Evolutionary conservation across 2,329 filamentous ascomycete species (phyloP).

Genomic region (Ophiostoma triangulosporum): DNA sequence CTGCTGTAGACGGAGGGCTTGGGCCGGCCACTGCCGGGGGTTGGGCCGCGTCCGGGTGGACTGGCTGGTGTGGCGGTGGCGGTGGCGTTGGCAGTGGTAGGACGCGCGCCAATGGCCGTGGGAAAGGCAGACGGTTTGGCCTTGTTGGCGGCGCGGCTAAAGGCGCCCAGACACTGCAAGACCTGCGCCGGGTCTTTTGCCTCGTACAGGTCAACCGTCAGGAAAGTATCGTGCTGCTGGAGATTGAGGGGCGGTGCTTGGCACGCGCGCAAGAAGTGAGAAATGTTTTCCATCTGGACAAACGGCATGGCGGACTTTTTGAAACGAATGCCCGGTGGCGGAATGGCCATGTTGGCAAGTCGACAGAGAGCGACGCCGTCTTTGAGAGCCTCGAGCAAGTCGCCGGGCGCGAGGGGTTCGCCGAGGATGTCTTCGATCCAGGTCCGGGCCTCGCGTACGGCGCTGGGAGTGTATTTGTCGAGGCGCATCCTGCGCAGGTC

Average conservation of each 20-base stretch:
- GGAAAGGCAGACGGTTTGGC: constrained; percentile 64
- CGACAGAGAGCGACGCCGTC: constrained; percentile 91
- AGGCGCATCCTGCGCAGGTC: constrained; percentile 89
- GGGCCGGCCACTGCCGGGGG: constrained; percentile 21
- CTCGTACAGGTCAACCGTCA: constrained; percentile 94
- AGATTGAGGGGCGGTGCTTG: constrained; percentile 74
- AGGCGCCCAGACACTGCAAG: constrained; percentile 79
- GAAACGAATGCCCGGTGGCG: constrained; percentile 70
- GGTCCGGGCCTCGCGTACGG: constrained; percentile 66
- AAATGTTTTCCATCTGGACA: constrained; percentile 99
- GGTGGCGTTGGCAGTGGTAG: not conserved
- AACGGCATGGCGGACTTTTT: constrained; percentile 93
- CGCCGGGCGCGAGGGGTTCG: constrained; percentile 55
- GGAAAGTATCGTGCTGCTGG: constrained; percentile 86
- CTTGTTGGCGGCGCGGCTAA: constrained; percentile 72
- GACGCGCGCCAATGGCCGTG: constrained; percentile 57
- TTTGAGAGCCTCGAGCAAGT: constrained; percentile 75
- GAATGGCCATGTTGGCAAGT: constrained; percentile 67
- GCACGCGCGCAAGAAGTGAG: constrained; percentile 82
- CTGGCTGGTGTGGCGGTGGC: not conserved
- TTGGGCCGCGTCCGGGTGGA: constrained; percentile 22
- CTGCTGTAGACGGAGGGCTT: constrained; percentile 33
- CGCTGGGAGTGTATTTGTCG: constrained; percentile 82
- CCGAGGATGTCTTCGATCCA: constrained; percentile 81
- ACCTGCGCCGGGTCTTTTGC: constrained; percentile 93